Base-by-base conservation (phyloP, 805 yeast genomes). In the Wickerhamiella azymoides region DNA sequence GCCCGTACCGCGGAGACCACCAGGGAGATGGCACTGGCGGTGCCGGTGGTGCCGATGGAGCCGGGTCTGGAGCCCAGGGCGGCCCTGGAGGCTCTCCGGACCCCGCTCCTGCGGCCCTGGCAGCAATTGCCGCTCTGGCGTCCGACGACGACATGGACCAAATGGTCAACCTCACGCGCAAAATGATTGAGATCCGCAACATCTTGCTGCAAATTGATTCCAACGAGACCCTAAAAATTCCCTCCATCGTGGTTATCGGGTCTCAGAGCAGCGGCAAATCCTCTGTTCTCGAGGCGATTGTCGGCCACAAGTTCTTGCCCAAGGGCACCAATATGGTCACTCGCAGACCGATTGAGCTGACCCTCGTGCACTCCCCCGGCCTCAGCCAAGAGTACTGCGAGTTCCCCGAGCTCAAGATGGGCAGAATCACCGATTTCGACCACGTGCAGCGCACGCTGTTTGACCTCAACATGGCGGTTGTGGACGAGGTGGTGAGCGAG, bases 301-400 rank as follows among this genome's bases (percentile, higher is more conserved):
- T 92, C 5, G 99, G 99, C n/a, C 94, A 84, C 55, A 96, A 92
- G 60, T 92, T 92, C 54, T 67, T 92, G 48, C 99, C 99, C 30
- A 92, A 92, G 62, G 99, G 99, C 27, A 76, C 84, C 36, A 92
- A 93, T 60, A 93, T 92, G 98, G 98, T 93, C 28, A 92, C 99
- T 0, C 76, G 97, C 62, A 74, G 98, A 55, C 99, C 99, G 1
- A 89, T 92, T 40, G 99, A 92, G 65, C 70, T 92, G 52, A 93
- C 98, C 0, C 69, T 92, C 41, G 80, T 92, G 8, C 88, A 92
- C 59, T 77, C 94, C 2, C 88, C 93, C n/a, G 70, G 70, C 10
- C 62, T 77, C 0, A 85, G 86, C 2, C 80, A 88, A 6, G 94
- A 84, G 53, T 76, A 78, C 27, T 96, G 96, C 1, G 96, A 89